Percentiles rank a stretch among this genome's conserved stretches.
Evolutionary conservation across 2,329 filamentous ascomycete genomes (phyloP).

Genomic region (Tolypocladium sp.): DNA sequence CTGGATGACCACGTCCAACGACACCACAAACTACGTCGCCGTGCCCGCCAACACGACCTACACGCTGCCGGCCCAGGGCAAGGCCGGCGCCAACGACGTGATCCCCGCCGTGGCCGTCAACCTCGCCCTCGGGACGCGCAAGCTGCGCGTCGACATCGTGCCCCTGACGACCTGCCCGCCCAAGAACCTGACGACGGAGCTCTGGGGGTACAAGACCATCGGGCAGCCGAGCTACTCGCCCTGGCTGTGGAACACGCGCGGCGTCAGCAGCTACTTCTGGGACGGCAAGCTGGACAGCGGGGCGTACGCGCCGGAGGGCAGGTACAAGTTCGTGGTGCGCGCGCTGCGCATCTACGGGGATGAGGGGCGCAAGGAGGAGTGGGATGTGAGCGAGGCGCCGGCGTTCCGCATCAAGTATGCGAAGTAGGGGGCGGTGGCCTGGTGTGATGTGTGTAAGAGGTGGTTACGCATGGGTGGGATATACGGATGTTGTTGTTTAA

Average conservation of each 20-base stretch:
- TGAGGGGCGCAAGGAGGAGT: conserved; percentile 27
- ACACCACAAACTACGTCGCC: conserved; percentile 1
- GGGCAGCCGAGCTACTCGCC: conserved; percentile 3
- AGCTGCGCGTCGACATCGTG: conserved; percentile 34
- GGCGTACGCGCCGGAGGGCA: conserved; percentile 35
- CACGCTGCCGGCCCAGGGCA: conserved; percentile 21
- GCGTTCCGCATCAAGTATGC: conserved; percentile 32
- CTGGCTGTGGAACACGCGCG: conserved; percentile 17
- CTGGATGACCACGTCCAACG: conserved; percentile 10
- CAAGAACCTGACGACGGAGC: too few relatives aligned
- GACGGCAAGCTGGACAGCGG: conserved; percentile 38
- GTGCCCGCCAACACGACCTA: conserved; percentile 28
- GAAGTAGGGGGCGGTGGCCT: too few relatives aligned
- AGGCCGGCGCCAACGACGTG: conserved; percentile 15
- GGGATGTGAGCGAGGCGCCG: conserved; percentile 32
- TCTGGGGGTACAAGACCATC: too few relatives aligned
- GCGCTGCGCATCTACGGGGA: conserved; percentile 44
- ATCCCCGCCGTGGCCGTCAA: conserved; percentile 30
- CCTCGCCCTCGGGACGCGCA: conserved; percentile 35
- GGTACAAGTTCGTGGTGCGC: conserved; percentile 39
- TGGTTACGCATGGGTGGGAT: too few relatives aligned
- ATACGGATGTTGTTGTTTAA: too few relatives aligned
- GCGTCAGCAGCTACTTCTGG: conserved; percentile 22
- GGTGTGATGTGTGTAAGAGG: too few relatives aligned
- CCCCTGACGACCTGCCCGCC: conserved; percentile 16